These are phyloP conservation scores for Amaranthus tricolor DNA, from an alignment of 179 eudicot species.

Conservation along the genomic window DNA sequence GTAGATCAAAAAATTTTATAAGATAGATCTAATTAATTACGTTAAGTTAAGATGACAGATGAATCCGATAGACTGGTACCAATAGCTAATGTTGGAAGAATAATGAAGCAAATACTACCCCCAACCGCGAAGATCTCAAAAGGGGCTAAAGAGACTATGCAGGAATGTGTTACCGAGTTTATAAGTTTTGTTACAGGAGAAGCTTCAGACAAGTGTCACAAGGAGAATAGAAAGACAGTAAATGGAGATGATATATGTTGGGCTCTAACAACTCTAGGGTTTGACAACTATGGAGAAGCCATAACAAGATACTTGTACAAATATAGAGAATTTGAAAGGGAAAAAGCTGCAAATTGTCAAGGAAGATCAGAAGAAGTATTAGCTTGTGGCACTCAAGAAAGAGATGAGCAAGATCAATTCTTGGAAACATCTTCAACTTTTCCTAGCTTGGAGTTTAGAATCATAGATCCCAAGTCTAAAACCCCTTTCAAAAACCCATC, in stretches of 20 bases:
- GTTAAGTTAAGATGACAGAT: constrained; percentile 15
- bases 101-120: constrained; percentile 34
- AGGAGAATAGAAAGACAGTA: constrained; percentile 44
- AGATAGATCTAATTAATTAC: not conserved
- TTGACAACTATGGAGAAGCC: constrained; percentile 36
- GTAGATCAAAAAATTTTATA: not conserved
- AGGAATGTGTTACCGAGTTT: constrained; percentile 44
- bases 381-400: constrained; percentile 19
- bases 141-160: constrained; percentile 45
- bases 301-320: constrained; percentile 31
- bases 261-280: constrained; percentile 42
- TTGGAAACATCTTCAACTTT: not conserved
- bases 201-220: constrained; percentile 43
- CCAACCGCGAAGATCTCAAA: constrained; percentile 37
- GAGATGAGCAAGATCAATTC: not conserved
- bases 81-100: constrained; percentile 39
- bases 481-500: constrained; percentile 14
- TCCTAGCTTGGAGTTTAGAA: constrained; percentile 27
- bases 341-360: constrained; percentile 21
- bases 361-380: constrained; percentile 12
- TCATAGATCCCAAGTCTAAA: constrained; percentile 34
- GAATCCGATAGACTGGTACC: constrained; percentile 25
- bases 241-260: constrained; percentile 43
- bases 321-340: constrained; percentile 32
- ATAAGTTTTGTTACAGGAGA: constrained; percentile 40